A percentile compares a stretch with the other conserved stretches of the same genome.
Conservation (phyloP, 805 yeast genomes). For the Metschnikowia noctiluminum region DNA sequence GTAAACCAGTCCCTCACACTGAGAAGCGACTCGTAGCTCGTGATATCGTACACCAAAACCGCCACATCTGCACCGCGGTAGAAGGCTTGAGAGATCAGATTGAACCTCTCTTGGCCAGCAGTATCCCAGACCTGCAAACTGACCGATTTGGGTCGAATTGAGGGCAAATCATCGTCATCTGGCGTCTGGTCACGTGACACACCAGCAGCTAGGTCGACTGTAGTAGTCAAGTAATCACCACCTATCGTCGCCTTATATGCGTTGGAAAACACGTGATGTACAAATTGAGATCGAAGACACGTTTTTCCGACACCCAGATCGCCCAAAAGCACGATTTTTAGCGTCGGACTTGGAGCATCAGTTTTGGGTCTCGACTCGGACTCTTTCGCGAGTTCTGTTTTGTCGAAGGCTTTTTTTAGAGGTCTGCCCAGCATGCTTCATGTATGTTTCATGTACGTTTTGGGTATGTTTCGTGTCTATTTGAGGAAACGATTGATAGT, state of each 20-base stretch:
- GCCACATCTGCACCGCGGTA: slow-evolving; percentile 59
- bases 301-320: slow-evolving; percentile 62
- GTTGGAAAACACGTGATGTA: slow-evolving; percentile 52
- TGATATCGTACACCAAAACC: slow-evolving; percentile 51
- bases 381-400: background rate
- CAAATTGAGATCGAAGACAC: slow-evolving; percentile 51
- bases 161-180: background rate
- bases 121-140: slow-evolving; percentile 57
- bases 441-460: background rate
- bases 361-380: background rate
- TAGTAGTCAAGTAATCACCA: slow-evolving; percentile 52
- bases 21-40: slow-evolving; percentile 49
- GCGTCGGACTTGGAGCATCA: slow-evolving; percentile 13
- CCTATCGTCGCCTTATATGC: slow-evolving; percentile 60
- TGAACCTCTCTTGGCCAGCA: slow-evolving; percentile 47
- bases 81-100: slow-evolving; percentile 51
- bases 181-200: slow-evolving; percentile 3
- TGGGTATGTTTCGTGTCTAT: background rate
- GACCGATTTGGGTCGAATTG: slow-evolving; percentile 15
- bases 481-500: background rate
- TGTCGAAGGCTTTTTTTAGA: background rate
- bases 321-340: slow-evolving; percentile 54
- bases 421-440: background rate
- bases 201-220: slow-evolving; percentile 18
- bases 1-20: slow-evolving; percentile 46